Base-by-base conservation (phyloP, 495 filamentous ascomycete species). In the Penicillium tannophilum region DNA sequence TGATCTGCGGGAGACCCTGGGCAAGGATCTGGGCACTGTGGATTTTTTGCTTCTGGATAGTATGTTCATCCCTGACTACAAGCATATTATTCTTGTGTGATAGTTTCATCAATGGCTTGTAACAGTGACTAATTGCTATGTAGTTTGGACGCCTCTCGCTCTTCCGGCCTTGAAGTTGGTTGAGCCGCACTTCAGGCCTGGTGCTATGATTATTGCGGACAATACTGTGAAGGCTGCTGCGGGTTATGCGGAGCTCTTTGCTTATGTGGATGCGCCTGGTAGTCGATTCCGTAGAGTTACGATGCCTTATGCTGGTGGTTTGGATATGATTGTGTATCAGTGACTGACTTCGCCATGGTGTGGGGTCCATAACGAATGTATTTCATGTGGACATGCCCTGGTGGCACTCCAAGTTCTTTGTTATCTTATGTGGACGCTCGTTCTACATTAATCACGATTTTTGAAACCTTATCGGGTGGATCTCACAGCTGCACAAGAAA, bases 41-140 rank as follows among this genome's bases (percentile, higher is more conserved):
- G 83, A 85, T 62, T 70, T 86, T 42, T 42, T 86, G 41, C 63
- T 86, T 26, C 64, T 86, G 50, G 83, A 87, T 68, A 85, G 83
- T 86, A 69, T 69, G 76, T 36, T 36, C 14, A 17, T 30, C 19
- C 23, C 7, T 16, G 7, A 9, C 16, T 14, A 9, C 6, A 17
- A n/a, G 33, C 9, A 2, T 26, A 7, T 42, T 3, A 4, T 53
- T 10, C 2, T 42, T 23, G 2, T 26, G 12, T 31, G 23, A 19
- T 20, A 0, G 5, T 52, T 4, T 7, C 28, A 28, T 28, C 6
- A 28, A 1, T 28, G 28, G 28, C 28, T 28, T 1, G 28, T 28
- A 7, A 28, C 28, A 28, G 4, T 5, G 28, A 24, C 52, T 30
- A 19, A 35, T 10, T 54, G 10, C 33, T 14, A 2, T 36, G 14